Base-by-base conservation (phyloP, 176 grass and related monocot species). In the Bolboschoenus planiculmis region DNA sequence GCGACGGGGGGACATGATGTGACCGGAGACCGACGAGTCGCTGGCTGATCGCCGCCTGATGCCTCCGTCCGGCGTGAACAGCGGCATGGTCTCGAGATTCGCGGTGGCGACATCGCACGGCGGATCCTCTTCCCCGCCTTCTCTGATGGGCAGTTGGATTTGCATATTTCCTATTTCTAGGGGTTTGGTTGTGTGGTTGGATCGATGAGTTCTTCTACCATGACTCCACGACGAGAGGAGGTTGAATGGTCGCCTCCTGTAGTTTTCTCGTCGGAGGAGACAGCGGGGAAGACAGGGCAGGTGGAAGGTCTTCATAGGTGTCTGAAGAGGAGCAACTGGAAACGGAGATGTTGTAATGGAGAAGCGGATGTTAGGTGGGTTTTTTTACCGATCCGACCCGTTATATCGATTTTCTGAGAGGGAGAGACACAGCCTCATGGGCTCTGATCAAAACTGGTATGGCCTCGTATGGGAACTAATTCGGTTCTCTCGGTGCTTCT, bases 31-130 rank as follows among this genome's bases (percentile, higher is more conserved):
- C 13, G 55, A 58, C 15, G 84, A 27, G 24, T 89, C 84, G 47
- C 47, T 86, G 4, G 51, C 57, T 0, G 46, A 8, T 55, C 84
- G 78, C 20, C 84, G 47, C 36, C 88, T 68, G 78, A 85, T 63
- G 68, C 84, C 24, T 44, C 73, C 37, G 55, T 43, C 65, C 57
- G 36, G 5, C 10, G 37, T n/a, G 56, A 82, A 30, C 37, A 82
- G 56, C n/a, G 79, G 79, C 1, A n/a, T 5, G 26, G 11, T 64
- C 36, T 82, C 79, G 44, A 37, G 16, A 39, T n/a, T 55, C 34
- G 30, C 29, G 77, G 1, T 79, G 5, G 14, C 15, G 47, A 9
- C 24, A 60, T 82, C 54, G 8, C 11, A 15, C 54, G 16, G 23
- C 39, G 36, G 7, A 6, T 2, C 20, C 18, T 37, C 15, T 35